Evolutionary conservation across 2,329 filamentous ascomycete genomes (phyloP).

Genomic region (Paramyrothecium sp.): DNA sequence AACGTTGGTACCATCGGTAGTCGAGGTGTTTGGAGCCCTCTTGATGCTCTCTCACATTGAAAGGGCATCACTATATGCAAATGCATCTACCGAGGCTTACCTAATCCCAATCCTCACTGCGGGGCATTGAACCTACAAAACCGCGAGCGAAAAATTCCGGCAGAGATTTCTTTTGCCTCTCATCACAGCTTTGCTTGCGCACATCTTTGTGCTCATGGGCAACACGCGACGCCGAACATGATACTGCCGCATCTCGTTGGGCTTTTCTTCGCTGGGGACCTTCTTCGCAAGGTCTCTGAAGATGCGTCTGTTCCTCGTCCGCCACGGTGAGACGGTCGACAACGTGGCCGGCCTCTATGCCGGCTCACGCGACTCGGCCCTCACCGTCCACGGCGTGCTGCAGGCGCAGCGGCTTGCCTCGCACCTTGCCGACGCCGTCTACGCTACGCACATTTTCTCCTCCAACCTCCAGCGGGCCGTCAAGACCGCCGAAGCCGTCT

Average conservation of each 20-base stretch:
- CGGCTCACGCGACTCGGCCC: slow-evolving; percentile 73
- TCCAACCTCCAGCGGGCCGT: slow-evolving; percentile 75
- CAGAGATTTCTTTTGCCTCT: slow-evolving; percentile 11
- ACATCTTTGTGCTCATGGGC: not conserved
- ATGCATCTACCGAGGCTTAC: not conserved
- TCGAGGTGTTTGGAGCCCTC: too few species aligned
- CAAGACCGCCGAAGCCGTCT: slow-evolving; percentile 68
- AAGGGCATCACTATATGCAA: too few species aligned
- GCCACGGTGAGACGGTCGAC: slow-evolving; percentile 88
- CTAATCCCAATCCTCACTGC: not conserved
- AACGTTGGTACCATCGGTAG: too few species aligned
- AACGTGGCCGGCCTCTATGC: slow-evolving; percentile 80
- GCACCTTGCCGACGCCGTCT: slow-evolving; percentile 47
- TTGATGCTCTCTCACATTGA: too few species aligned
- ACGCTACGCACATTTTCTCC: slow-evolving; percentile 67
- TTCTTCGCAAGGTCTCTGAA: not conserved
- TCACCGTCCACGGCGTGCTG: slow-evolving; percentile 79
- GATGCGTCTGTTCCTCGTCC: slow-evolving; percentile 67
- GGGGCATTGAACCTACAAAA: not conserved
- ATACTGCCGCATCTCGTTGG: not conserved
- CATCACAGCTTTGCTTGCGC: not conserved
- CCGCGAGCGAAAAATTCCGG: slow-evolving; percentile 12
- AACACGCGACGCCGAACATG: not conserved
- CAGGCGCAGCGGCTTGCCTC: slow-evolving; percentile 72
- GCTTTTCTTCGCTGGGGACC: not conserved